Base-by-base conservation (phyloP, 2,329 filamentous ascomycete species). In the Venturia pyrina region DNA sequence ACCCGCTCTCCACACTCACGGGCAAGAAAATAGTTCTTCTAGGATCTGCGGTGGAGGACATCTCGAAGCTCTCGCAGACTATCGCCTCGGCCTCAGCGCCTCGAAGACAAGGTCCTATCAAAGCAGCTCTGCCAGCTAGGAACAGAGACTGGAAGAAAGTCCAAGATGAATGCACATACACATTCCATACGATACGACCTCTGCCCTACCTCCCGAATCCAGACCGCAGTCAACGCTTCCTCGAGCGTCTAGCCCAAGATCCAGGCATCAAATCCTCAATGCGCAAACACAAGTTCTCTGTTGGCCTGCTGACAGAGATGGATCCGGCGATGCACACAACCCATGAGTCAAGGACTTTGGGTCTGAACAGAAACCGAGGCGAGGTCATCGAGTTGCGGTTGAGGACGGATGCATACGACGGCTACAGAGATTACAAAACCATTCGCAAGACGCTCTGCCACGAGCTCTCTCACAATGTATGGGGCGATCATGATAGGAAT, bases 361-460 rank as follows among this genome's bases (percentile, higher is more conserved):
- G 95, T 0, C 75, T 98, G 50, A 99, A 99, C 74, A 82, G 91
- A 13, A 97, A 98, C 73, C 77, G 82, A 2, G 95, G 95, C 67
- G 89, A 96, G 75, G 90, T 91, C 0, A 96, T 99, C 66, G 93
- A 98, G 80, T 77, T 99, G 68, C 82, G 95, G 0, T 78, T 99
- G 44, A 82, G 95, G n/a, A 98, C 95, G 1, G 95, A 99, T 77
- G 90, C 90, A 2, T 91, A 95, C 74, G 92, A 96, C 75, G 95
- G 95, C 0, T 98, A 96, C 73, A 81, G 95, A 46, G 91, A 97
- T 74, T 99, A 98, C 78, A 88, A 89, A 71, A 93, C 89, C 0
- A 96, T 99, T 62, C 85, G 95, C 63, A 90, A 90, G 70, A 98
- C 95, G 59, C 81, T 99, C 15, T 98, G 93, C 73, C 95, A 99